phyloP scores from a whole-genome alignment of 768 basidiomycete species.

The Daedaleopsis sinensis region DNA sequence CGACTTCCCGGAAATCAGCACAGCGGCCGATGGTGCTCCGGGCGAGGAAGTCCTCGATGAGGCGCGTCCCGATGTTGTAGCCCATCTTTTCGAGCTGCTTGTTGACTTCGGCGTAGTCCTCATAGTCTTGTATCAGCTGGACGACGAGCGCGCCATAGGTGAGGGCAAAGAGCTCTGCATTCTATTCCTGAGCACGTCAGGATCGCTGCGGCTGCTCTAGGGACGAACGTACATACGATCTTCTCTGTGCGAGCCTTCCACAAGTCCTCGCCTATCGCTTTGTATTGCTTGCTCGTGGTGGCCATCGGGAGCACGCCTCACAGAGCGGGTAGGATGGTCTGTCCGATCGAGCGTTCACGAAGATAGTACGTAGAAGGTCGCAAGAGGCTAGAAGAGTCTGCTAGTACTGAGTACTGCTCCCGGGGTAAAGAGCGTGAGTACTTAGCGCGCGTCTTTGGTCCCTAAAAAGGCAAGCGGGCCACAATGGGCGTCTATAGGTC shows the following conservation, averaged over 20 bases:
- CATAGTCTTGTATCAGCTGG: constrained; percentile 98
- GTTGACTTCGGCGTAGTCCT: constrained; percentile 93
- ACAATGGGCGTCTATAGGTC: constrained; percentile 10
- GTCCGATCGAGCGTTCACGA: too few species aligned
- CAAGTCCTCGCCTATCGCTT: constrained; percentile 89
- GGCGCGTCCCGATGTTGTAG: constrained; percentile 93
- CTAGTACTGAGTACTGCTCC: too few species aligned
- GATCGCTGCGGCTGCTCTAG: constrained; percentile 1
- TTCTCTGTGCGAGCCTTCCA: constrained; percentile 97
- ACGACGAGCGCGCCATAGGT: constrained; percentile 98
- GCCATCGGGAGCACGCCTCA: constrained; percentile 48
- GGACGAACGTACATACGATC: constrained; percentile 60
- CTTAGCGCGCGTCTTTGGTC: neutral
- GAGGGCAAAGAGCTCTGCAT: constrained; percentile 94
- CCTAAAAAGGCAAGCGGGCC: neutral
- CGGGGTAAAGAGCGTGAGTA: too few species aligned
- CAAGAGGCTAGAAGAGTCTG: too few species aligned
- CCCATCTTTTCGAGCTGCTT: constrained; percentile 99
- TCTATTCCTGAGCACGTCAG: constrained; percentile 51
- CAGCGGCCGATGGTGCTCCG: constrained; percentile 91
- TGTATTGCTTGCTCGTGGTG: constrained; percentile 81
- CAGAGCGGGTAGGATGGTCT: neutral
- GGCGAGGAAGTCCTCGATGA: constrained; percentile 98
- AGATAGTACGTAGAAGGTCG: too few species aligned
- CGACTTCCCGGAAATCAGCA: constrained; percentile 90